Evolutionary conservation across 805 yeast species (phyloP).

Genomic region (Saccharomycopsis fibuligera): DNA sequence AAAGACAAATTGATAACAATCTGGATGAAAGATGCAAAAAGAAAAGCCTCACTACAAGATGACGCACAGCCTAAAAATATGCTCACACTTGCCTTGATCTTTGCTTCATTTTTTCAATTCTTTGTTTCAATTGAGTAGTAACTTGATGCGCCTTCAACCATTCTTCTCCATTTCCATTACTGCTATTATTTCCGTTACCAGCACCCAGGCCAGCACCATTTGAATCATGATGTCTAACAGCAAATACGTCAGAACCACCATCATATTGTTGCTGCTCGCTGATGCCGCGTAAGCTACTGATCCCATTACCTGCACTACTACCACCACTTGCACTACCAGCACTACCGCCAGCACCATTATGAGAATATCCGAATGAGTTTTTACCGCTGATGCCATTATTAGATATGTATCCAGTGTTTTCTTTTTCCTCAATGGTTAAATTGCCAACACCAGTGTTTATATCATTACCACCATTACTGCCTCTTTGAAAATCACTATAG

Average conservation of each 20-base stretch:
- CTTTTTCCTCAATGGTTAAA: constrained; percentile 26
- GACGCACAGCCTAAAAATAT: too few species aligned
- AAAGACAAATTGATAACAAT: too few species aligned
- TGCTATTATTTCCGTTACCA: not conserved
- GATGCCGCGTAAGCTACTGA: not conserved
- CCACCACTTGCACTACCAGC: constrained; percentile 18
- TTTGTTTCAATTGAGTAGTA: constrained; percentile 74
- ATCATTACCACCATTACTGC: not conserved
- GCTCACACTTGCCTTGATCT: constrained; percentile 32
- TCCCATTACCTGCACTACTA: not conserved
- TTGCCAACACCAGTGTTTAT: constrained; percentile 25
- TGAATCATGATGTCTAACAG: too few species aligned
- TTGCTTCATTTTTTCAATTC: constrained; percentile 87
- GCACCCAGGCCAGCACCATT: not conserved
- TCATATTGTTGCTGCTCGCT: too few species aligned
- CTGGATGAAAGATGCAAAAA: too few species aligned
- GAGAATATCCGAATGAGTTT: too few species aligned
- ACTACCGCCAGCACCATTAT: not conserved
- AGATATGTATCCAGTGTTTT: constrained; percentile 19
- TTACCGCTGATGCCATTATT: not conserved
- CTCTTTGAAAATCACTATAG: not conserved
- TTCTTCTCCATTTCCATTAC: not conserved
- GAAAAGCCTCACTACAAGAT: too few species aligned
- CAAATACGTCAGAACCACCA: too few species aligned
- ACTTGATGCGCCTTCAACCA: constrained; percentile 92